Evolutionary conservation across 805 yeast species (phyloP).

Genomic region (Saccharomycopsis fodiens): DNA sequence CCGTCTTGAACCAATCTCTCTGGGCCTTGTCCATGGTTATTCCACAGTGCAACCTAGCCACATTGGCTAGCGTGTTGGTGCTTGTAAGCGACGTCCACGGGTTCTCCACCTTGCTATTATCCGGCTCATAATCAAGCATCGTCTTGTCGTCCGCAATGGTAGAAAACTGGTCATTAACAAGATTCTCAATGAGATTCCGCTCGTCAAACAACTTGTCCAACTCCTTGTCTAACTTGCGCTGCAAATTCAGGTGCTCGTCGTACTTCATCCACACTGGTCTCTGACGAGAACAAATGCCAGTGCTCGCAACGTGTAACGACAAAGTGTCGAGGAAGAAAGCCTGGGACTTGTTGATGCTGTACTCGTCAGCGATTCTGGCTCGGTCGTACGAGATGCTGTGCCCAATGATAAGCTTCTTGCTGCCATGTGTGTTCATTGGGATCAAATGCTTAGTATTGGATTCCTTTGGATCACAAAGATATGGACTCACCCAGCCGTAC

Average conservation of each 20-base stretch:
- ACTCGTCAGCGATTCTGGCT: conserved; percentile 80
- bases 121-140: conserved; percentile 25
- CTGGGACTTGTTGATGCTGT: conserved; percentile 54
- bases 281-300: conserved; percentile 91
- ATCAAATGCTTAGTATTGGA: conserved; percentile 51
- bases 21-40: conserved; percentile 56
- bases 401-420: conserved; percentile 63
- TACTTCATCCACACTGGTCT: conserved; percentile 68
- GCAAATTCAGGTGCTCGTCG: conserved; percentile 29
- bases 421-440: conserved; percentile 52
- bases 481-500: conserved; percentile 95
- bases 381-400: conserved; percentile 90
- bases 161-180: conserved; percentile 10
- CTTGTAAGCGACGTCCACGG: conserved; percentile 84
- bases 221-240: conserved; percentile 11
- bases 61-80: conserved; percentile 71
- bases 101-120: conserved; percentile 39
- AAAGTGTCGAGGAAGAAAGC: conserved; percentile 85
- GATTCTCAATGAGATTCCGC: conserved; percentile 9
- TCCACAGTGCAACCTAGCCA: conserved; percentile 71
- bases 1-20: conserved; percentile 56
- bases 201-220: conserved; percentile 23
- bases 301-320: conserved; percentile 84
- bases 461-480: conserved; percentile 45
- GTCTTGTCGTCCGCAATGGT: conserved; percentile 22